Evolutionary conservation across 805 yeast species (phyloP).

Genomic region (Cyberlindnera euphorbiae): DNA sequence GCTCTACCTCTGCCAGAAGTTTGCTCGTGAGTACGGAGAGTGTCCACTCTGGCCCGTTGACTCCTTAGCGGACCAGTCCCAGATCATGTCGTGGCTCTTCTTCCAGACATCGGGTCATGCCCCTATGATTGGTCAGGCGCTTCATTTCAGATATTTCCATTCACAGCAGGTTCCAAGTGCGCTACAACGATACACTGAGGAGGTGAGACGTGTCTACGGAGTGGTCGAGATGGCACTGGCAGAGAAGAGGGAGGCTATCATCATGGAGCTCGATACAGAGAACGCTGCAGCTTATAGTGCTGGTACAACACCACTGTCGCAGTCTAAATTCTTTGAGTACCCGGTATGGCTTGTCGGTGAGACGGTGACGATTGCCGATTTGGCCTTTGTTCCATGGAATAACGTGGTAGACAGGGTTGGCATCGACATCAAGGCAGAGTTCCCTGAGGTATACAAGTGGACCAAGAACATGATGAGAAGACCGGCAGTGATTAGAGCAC

Average conservation of each 20-base stretch:
- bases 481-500: conserved; percentile 84
- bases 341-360: conserved; percentile 97
- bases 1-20: conserved; percentile 70
- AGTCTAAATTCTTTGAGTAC: conserved; percentile 81
- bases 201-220: conserved; percentile 88
- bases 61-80: conserved; percentile 66
- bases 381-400: conserved; percentile 95
- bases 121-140: conserved; percentile 97
- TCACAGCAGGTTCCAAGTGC: conserved; percentile 82
- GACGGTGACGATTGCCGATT: conserved; percentile 76
- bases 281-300: conserved; percentile 84
- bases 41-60: conserved; percentile 80
- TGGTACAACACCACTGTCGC: conserved; percentile 83
- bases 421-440: conserved; percentile 78
- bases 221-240: conserved; percentile 94
- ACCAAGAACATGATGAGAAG: conserved; percentile 93
- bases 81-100: conserved; percentile 83
- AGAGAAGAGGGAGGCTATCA: conserved; percentile 82
- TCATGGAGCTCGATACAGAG: conserved; percentile 84
- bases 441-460: conserved; percentile 96
- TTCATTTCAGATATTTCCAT: conserved; percentile 90
- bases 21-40: conserved; percentile 56
- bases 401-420: conserved; percentile 93
- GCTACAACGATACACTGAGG: conserved; percentile 85
- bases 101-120: conserved; percentile 97